Evolutionary conservation across 495 filamentous ascomycete species (phyloP), one percentile per base, ranked within the genome.

Genomic region (Xylaria grammica): DNA sequence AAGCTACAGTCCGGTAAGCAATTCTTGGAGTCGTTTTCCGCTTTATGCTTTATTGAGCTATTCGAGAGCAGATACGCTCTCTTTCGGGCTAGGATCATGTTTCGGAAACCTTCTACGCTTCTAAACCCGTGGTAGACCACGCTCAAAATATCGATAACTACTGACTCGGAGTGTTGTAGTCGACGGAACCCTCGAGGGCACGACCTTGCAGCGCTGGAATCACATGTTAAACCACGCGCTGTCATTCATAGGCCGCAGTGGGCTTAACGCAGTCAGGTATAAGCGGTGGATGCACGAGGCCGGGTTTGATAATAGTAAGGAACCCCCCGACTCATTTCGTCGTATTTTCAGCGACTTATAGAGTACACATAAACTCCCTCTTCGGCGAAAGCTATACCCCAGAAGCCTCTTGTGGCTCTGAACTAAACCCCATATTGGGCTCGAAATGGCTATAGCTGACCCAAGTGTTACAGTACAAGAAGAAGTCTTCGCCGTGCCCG

Each of bases 401-500:
- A n/a, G n/a, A n/a, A n/a, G n/a, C n/a, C n/a, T n/a, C n/a, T n/a
- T n/a, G n/a, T n/a, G n/a, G n/a, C n/a, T n/a, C n/a, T n/a, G n/a
- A n/a, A n/a, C n/a, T n/a, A n/a, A n/a, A n/a, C n/a, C n/a, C n/a
- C n/a, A n/a, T n/a, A n/a, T n/a, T n/a, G n/a, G n/a, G n/a, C n/a
- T 42, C 3, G 13, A 17, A 42, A 7, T 3, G 7, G 40, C 40
- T 6, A 42, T 17, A 9, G 17, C 40, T 42, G 17, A 42, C 40
- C 17, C 40, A 17, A 42, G 15, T 15, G 13, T 42, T 42, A 15
- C 40, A 42, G 72, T 84, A 1, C 69, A 68, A 9, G 80, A 84
- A 45, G 69, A 74, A 44, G 65, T 63, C 29, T 83, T 81, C 56
- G 80, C 81, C 34, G 75, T 81, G 67, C 84, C 84, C 2, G 68